Conservation (phyloP, 805 yeast genomes). For the Saccharomyces paradoxus region DNA sequence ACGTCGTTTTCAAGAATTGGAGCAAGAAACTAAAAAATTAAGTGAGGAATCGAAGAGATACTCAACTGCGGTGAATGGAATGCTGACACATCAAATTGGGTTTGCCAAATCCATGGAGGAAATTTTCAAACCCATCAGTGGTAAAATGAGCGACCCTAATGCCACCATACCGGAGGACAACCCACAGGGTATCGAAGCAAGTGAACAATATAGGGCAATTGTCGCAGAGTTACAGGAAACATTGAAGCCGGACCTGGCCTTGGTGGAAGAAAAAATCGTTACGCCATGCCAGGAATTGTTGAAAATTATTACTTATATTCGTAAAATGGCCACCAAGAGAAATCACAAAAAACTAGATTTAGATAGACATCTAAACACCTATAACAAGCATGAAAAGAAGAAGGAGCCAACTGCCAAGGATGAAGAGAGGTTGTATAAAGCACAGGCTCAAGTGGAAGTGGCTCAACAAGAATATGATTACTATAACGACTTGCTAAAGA, state of each 20-base stretch:
- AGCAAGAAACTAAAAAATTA: conserved; percentile 77
- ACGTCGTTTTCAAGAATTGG: conserved; percentile 88
- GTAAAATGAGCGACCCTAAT: conserved; percentile 84
- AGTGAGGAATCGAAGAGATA: conserved; percentile 87
- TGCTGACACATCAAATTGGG: conserved; percentile 88
- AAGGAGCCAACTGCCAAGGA: conserved; percentile 80
- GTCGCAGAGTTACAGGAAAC: conserved; percentile 80
- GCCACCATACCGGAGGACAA: conserved; percentile 83
- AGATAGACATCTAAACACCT: conserved; percentile 69
- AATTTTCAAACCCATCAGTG: conserved; percentile 91
- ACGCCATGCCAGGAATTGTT: conserved; percentile 87
- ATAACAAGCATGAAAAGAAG: conserved; percentile 69
- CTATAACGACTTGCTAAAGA: conserved; percentile 88
- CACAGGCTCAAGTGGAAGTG: conserved; percentile 80
- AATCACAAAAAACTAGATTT: conserved; percentile 91
- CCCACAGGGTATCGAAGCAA: conserved; percentile 92
- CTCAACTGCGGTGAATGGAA: conserved; percentile 84
- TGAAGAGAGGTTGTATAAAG: conserved; percentile 81
- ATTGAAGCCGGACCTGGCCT: conserved; percentile 84
- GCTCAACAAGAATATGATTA: conserved; percentile 95
- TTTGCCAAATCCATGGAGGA: conserved; percentile 94
- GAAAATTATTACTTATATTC: conserved; percentile 68
- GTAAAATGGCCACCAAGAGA: conserved; percentile 93
- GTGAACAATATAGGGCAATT: conserved; percentile 82
- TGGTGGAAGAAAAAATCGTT: conserved; percentile 83